Base-by-base conservation (phyloP, 2,329 filamentous ascomycete genomes). In the Trichoderma endophyticum region DNA sequence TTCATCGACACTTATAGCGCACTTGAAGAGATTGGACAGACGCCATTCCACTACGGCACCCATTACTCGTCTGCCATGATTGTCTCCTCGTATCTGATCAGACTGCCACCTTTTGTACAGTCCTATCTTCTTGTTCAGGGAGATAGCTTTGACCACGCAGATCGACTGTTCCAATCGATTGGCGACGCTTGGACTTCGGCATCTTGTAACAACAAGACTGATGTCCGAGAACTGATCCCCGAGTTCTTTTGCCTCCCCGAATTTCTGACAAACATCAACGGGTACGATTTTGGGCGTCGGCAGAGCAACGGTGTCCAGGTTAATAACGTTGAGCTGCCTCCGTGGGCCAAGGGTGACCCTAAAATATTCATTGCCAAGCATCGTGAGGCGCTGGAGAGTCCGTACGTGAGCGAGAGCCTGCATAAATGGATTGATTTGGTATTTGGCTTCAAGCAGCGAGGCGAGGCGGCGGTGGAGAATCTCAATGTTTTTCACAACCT, bases 11-110 rank as follows among this genome's bases (percentile, higher is more conserved):
- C 94, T 34, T 98, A 97, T 80, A 90, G 91, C 75, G 93, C 93
- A 18, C 91, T 99, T 79, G 91, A 91, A 1, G 96, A 98, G 79
- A 97, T 99, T 86, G 93, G 92, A 8, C 95, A 97, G 60, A 91
- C 93, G 0, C 93, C 96, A 0, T 99, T 98, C 80, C 96, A 99
- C 79, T 99, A 98, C 76, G 96, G 96, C 21, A 99, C 97, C 0
- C 97, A 99, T 80, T 99, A 99, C 81, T 98, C 96, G 1, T 98
- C 96, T 2, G 96, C 96, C 8, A 99, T 98, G 96, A 98, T 97
- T 72, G 96, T 99, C 7, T 94, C 94, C 14, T 98, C 95, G 0
- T 99, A 98, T 78, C 87, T 99, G 54, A 98, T 99, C 77, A 92
- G 96, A 21, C 86, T 99, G 18, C 95, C 97, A 65, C 96, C 96